Percentiles rank a stretch among this genome's conserved stretches.
Evolutionary conservation across 768 basidiomycete species (phyloP).

Genomic region (Harrya chromipes): DNA sequence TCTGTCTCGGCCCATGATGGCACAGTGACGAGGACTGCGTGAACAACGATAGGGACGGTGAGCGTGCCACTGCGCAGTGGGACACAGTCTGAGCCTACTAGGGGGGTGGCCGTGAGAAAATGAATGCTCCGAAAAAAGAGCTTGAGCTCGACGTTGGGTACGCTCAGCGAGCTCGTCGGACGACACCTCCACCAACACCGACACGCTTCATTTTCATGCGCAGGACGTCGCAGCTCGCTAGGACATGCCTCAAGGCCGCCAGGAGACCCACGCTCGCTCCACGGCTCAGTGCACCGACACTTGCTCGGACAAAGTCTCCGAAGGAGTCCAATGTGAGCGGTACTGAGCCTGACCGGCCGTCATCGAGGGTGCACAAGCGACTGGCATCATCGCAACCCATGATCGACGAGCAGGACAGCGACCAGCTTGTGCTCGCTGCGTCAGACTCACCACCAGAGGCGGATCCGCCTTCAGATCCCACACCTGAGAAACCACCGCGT

Average conservation of each 20-base stretch:
- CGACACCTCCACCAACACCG: conserved; percentile 47
- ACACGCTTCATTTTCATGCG: conserved; percentile 59
- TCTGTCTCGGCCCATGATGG: conserved; percentile 63
- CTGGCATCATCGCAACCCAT: conserved; percentile 23
- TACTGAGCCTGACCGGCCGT: conserved; percentile 5
- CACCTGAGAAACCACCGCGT: conserved; percentile 26
- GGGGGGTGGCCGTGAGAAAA: conserved; percentile 14
- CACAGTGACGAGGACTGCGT: too few relatives aligned
- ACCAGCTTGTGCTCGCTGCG: conserved; percentile 2
- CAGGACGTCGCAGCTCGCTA: conserved; percentile 64
- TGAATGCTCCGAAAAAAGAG: not conserved
- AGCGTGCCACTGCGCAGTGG: not conserved
- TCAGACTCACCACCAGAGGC: conserved; percentile 27
- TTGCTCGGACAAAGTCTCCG: conserved; percentile 23
- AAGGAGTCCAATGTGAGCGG: conserved; percentile 16
- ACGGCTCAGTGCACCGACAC: conserved; percentile 3
- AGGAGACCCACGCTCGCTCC: not conserved
- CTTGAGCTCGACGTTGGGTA: not conserved
- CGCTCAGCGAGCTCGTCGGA: conserved; percentile 29
- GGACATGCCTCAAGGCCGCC: conserved; percentile 57
- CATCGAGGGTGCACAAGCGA: conserved; percentile 22
- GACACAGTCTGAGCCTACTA: not conserved
- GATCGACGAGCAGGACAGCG: conserved; percentile 14
- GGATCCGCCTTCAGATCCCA: conserved; percentile 17
- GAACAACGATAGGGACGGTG: not conserved